These are phyloP conservation scores for Annulohypoxylon moriforme DNA, from an alignment of 495 filamentous ascomycete species.

Conservation along the genomic window DNA sequence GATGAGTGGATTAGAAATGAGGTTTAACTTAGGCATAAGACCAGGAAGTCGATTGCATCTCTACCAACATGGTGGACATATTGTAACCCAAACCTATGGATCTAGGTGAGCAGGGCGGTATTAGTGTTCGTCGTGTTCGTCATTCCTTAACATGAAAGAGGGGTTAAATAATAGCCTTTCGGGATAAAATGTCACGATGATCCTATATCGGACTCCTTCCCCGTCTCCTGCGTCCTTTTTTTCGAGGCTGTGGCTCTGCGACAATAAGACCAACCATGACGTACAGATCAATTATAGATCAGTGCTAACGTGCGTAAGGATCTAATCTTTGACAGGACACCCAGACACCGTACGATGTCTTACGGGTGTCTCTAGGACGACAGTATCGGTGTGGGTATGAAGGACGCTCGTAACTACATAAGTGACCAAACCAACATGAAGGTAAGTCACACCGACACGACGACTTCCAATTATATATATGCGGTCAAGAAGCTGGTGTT, in stretches of 20 bases:
- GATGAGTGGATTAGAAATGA: conserved; percentile 16
- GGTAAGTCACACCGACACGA: conserved; percentile 30
- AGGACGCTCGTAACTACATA: conserved; percentile 7
- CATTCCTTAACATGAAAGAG: neutral
- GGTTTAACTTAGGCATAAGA: conserved; percentile 7
- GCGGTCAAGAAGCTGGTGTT: conserved; percentile 36
- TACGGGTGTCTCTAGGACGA: conserved; percentile 4
- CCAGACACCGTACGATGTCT: conserved; percentile 12
- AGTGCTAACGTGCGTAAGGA: conserved; percentile 11
- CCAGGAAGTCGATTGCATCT: conserved; percentile 22
- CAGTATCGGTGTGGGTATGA: conserved; percentile 18
- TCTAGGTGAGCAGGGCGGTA: conserved; percentile 12
- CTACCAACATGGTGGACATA: conserved; percentile 14
- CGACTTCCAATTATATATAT: conserved; percentile 24
- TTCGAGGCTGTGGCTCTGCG: neutral
- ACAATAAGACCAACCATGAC: conserved; percentile 6
- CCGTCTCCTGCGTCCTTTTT: neutral
- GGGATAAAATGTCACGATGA: conserved; percentile 1
- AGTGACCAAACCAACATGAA: neutral
- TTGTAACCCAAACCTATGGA: neutral
- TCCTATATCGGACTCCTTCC: neutral
- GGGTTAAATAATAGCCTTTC: conserved; percentile 8
- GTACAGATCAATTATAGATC: conserved; percentile 11
- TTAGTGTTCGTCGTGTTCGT: conserved; percentile 1
- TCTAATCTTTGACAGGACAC: conserved; percentile 18